Base-by-base conservation (phyloP, 1,139 yeast genomes). In the Scheffersomyces titani region DNA sequence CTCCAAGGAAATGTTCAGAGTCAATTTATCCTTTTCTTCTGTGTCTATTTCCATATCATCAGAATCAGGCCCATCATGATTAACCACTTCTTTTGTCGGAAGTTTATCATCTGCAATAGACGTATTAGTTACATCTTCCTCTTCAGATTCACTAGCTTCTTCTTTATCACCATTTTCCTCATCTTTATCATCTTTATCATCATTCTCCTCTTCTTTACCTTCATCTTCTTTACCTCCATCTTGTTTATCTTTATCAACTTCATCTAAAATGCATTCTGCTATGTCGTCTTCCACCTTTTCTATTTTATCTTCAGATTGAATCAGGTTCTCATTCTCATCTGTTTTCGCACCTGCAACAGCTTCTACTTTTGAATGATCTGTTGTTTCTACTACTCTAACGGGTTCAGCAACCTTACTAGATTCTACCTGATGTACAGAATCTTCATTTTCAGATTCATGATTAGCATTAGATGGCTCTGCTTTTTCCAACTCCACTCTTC, bases 191-290 rank as follows among this genome's bases (percentile, higher is more conserved):
- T 67, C 59, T 65, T 68, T 57, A 64, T 64, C 54, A 70, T 73
- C 52, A 63, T 62, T 49, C 61, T 70, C 65, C 67, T 72, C 66
- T 70, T 58, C 70, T 71, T 69, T 73, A 70, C 55, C 71, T 70
- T 51, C 70, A 60, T 62, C 71, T 49, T 22, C 49, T 20, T 24
- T 44, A 24, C 44, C 45, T 51, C 51, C 51, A 54, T 49, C 47
- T 48, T 19, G 19, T 47, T n/a, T 45, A 19, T 19, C 49, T 49
- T 51, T n/a, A n/a, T n/a, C n/a, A n/a, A n/a, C n/a, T n/a, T n/a
- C n/a, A n/a, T n/a, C n/a, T n/a, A n/a, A n/a, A n/a, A n/a, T n/a
- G n/a, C 19, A 18, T 44, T 40, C 18, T 22, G 18, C 16, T n/a
- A 22, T 44, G 24, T 36, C 40, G 5, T 47, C 46, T 49, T 47